Conservation (phyloP, 768 basidiomycete genomes). For the Suillus decipiens region DNA sequence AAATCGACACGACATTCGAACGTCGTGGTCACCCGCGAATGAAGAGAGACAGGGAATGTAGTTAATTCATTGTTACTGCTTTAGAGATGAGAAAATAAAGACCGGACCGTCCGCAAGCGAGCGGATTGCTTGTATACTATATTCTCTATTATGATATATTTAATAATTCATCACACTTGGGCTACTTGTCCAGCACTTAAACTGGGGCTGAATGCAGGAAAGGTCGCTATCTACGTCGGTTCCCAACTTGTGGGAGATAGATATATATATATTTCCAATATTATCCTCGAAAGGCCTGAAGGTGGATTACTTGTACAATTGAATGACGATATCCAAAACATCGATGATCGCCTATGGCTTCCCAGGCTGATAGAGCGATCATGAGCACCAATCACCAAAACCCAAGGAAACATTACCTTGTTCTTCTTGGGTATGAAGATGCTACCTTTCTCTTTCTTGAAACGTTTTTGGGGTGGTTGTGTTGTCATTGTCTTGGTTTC, state of each 20-base stretch:
- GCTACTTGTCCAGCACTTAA: not conserved
- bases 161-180: not conserved
- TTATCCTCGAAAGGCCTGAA: not conserved
- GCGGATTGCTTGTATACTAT: not conserved
- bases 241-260: too few relatives aligned
- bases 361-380: not conserved
- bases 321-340: not conserved
- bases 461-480: constrained; percentile 32
- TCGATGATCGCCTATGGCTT: not conserved
- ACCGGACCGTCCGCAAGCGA: too few relatives aligned
- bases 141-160: not conserved
- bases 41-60: too few relatives aligned
- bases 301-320: constrained; percentile 1
- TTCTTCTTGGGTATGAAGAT: constrained; percentile 69
- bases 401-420: constrained; percentile 17
- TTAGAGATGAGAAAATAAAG: too few relatives aligned
- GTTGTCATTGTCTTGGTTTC: constrained; percentile 27
- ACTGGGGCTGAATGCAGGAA: not conserved
- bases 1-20: too few relatives aligned
- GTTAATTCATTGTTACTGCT: too few relatives aligned
- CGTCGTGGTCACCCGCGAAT: too few relatives aligned
- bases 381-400: not conserved
- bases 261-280: too few relatives aligned
- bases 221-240: not conserved
- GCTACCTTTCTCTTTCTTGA: constrained; percentile 35